Conservation (phyloP, 2,329 filamentous ascomycete species). For the Annulohypoxylon truncatum region DNA sequence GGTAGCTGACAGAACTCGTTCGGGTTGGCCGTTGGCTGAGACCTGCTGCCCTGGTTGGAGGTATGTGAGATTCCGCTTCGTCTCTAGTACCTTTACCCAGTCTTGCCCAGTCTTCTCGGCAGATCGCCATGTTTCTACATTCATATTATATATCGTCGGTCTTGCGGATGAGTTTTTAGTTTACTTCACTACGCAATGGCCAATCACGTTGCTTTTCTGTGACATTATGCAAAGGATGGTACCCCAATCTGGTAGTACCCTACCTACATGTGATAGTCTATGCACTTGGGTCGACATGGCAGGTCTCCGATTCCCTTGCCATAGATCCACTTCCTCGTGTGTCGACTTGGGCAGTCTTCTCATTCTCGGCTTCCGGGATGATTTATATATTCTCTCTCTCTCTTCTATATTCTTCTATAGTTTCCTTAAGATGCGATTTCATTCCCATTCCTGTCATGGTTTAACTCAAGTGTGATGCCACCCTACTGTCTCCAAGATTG, state of each 20-base stretch:
- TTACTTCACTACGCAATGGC: conserved; percentile 38
- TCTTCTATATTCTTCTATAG: conserved; percentile 18
- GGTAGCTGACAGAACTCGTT: conserved; percentile 20
- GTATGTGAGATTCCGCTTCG: conserved; percentile 42
- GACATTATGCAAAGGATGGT: conserved; percentile 44
- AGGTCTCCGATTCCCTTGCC: conserved; percentile 37
- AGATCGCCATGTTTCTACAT: conserved; percentile 41
- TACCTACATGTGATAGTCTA: conserved; percentile 49
- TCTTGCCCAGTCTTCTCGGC: conserved; percentile 45
- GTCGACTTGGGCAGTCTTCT: conserved; percentile 17
- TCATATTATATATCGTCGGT: conserved; percentile 45
- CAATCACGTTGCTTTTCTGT: conserved; percentile 45
- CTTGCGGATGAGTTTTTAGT: conserved; percentile 49
- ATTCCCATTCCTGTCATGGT: conserved; percentile 37
- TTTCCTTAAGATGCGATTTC: conserved; percentile 22
- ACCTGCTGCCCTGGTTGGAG: conserved; percentile 39
- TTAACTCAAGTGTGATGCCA: conserved; percentile 73
- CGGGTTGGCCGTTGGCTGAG: conserved; percentile 24
- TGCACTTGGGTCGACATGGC: conserved; percentile 32
- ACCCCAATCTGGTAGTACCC: conserved; percentile 44
- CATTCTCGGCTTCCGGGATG: conserved; percentile 26
- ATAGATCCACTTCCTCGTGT: conserved; percentile 35
- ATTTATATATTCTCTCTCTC: conserved; percentile 39
- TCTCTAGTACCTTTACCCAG: conserved; percentile 44
- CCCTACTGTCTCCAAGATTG: conserved; percentile 85